Percentiles rank a stretch among this genome's conserved stretches.
These are phyloP conservation scores for Colletotrichum eleusines DNA, from an alignment of 2,329 filamentous ascomycete species.

Conservation along the genomic window DNA sequence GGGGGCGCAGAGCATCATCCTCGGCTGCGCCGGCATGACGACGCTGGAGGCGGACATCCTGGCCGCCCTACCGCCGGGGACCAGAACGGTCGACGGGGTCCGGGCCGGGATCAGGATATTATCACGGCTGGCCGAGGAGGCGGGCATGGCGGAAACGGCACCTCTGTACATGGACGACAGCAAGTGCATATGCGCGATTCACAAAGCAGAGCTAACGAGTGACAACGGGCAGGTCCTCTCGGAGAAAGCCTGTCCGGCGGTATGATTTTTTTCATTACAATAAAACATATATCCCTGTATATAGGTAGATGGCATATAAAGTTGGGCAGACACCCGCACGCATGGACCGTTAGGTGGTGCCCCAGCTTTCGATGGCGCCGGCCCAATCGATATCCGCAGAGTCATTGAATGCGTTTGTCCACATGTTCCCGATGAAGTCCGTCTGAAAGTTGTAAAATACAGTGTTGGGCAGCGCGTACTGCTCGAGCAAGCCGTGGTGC, in stretches of 20 bases:
- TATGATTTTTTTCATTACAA: background rate
- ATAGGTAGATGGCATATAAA: background rate
- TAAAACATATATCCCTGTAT: background rate
- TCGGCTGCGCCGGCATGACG: slow-evolving; percentile 37
- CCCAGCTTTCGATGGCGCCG: slow-evolving; percentile 16
- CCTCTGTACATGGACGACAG: background rate
- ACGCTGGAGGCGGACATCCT: slow-evolving; percentile 11
- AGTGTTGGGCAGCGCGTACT: slow-evolving; percentile 23
- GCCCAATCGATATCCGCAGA: slow-evolving; percentile 31
- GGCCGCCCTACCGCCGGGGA: background rate
- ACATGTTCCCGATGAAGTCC: slow-evolving; percentile 31
- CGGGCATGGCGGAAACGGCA: background rate
- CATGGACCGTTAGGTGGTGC: background rate
- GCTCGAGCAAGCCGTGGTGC: slow-evolving; percentile 2
- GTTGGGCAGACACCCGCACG: background rate
- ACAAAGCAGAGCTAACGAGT: background rate
- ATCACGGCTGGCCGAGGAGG: background rate
- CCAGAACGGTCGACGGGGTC: slow-evolving; percentile 21
- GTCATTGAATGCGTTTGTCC: slow-evolving; percentile 33
- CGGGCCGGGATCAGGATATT: slow-evolving; percentile 28
- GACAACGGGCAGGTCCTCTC: background rate
- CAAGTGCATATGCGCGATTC: background rate
- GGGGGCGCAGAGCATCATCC: slow-evolving; percentile 20
- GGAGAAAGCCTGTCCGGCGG: background rate
- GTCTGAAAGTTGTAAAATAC: slow-evolving; percentile 29